Base-by-base conservation (phyloP, 192 early-diverging fungal species). In the Coemansia sp. region DNA sequence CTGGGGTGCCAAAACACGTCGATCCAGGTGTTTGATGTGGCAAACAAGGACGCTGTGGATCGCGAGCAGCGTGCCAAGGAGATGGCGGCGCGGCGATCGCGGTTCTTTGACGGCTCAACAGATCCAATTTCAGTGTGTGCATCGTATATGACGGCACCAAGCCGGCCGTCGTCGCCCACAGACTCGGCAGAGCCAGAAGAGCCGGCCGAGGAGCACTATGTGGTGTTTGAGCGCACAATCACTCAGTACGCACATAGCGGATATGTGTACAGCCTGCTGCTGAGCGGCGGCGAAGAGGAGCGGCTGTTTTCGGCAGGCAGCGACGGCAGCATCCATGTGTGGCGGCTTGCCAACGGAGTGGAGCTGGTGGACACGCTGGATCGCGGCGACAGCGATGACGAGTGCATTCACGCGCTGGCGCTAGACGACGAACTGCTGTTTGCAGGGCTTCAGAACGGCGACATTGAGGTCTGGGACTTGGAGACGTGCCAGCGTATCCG, bases 1-100 rank as follows among this genome's bases (percentile, higher is more conserved):
- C 81, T 90, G 50, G 88, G 88, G 0, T 85, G 86, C 52, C 86
- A 90, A 57, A 87, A 90, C 62, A 88, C 88, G 8, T 85, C 83
- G 53, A 83, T 90, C 50, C 86, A 88, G 77, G 40, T 60, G 54
- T 78, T 81, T 25, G 64, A 66, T 32, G 56, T 78, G 20, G 66
- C 56, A 8, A 38, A 48, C 22, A n/a, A 46, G 4, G 60, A 64
- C 43, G 14, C 6, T 2, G 38, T 47, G 27, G 22, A 41, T 26
- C 22, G 55, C 19, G 45, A 58, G 11, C 35, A 21, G 21, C 34
- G 53, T 1, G 42, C 15, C 19, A 42, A 58, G 6, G 64, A 70
- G 29, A 38, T 64, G 30, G 38, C 44, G 5, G 62, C 70, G 0
- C 53, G 70, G 0, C 50, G 58, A 22, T 73, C 62, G 14, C 30